These are phyloP conservation scores for Prinsepia uniflora DNA, from an alignment of 306 rosid genomes.

Conservation along the genomic window DNA sequence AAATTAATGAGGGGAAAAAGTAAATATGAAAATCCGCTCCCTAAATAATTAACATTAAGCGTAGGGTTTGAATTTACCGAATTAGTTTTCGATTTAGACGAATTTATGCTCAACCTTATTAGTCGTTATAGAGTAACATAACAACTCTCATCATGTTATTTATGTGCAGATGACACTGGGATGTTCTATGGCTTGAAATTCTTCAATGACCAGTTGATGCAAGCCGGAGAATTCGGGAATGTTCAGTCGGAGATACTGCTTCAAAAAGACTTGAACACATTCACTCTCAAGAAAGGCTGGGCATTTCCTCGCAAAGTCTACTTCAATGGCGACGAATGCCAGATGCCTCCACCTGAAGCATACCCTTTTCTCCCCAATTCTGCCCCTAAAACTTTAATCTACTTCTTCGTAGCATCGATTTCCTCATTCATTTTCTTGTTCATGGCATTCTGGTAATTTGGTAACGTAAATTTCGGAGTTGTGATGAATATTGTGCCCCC, in stretches of 20 bases:
- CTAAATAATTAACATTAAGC: too few species aligned
- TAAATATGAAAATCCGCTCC: too few species aligned
- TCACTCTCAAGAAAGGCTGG: slow-evolving; percentile 92
- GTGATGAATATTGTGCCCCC: background rate
- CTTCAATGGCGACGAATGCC: slow-evolving; percentile 92
- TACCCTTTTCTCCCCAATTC: slow-evolving; percentile 82
- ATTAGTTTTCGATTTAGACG: too few species aligned
- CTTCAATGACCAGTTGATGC: slow-evolving; percentile 71
- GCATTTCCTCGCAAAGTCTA: slow-evolving; percentile 87
- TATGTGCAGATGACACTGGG: slow-evolving; percentile 74
- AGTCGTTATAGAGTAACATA: too few species aligned
- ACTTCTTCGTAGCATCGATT: slow-evolving; percentile 33
- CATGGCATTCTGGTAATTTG: slow-evolving; percentile 39
- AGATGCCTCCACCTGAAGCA: slow-evolving; percentile 82
- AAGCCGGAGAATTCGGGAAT: slow-evolving; percentile 80
- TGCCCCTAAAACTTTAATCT: slow-evolving; percentile 28
- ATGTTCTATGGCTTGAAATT: slow-evolving; percentile 84
- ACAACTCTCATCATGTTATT: background rate
- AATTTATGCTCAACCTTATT: too few species aligned
- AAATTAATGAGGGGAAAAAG: too few species aligned
- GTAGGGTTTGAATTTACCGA: too few species aligned
- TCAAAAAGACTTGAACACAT: slow-evolving; percentile 62
- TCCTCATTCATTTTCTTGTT: slow-evolving; percentile 47
- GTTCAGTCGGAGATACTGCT: slow-evolving; percentile 83
- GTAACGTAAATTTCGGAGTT: slow-evolving; percentile 22